These are phyloP conservation scores for Solanum appendiculatum DNA, from an alignment of 257 asterid genomes.

Conservation along the genomic window DNA sequence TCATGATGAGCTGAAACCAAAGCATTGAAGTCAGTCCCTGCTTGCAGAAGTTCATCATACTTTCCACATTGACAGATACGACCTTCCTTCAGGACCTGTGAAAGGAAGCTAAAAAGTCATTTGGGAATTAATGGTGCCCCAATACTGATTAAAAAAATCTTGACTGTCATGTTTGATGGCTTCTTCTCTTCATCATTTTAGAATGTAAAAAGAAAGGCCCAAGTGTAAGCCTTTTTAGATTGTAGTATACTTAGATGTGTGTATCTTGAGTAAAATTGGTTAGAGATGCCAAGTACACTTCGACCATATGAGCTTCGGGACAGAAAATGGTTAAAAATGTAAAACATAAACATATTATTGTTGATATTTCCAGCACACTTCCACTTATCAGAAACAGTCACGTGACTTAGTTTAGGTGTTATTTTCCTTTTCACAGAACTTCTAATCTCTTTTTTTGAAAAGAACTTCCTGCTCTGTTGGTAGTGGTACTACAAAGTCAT, in stretches of 20 bases:
- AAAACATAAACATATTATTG: neutral
- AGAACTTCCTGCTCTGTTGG: neutral
- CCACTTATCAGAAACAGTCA: neutral
- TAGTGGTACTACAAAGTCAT: neutral
- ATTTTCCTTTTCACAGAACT: neutral
- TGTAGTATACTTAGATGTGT: neutral
- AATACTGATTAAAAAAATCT: neutral
- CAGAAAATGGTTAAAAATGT: neutral
- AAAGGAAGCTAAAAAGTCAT: slow-evolving; percentile 6
- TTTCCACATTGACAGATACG: slow-evolving; percentile 85
- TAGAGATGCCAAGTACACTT: neutral
- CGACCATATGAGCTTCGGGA: neutral
- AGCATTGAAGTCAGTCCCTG: slow-evolving; percentile 87
- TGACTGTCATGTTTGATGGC: neutral
- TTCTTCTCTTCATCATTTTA: neutral
- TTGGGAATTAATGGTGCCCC: neutral
- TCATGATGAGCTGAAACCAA: slow-evolving; percentile 93
- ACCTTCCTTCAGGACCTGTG: slow-evolving; percentile 93
- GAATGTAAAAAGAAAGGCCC: neutral
- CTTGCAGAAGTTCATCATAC: slow-evolving; percentile 90
- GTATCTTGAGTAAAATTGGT: neutral
- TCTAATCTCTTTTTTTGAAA: neutral
- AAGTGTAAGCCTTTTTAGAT: neutral
- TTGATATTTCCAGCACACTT: neutral
- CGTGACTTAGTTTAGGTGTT: neutral